Percentiles rank a stretch among this genome's conserved stretches.
Conservation (phyloP, 2,329 filamentous ascomycete genomes). For the Cryphonectria radicalis region DNA sequence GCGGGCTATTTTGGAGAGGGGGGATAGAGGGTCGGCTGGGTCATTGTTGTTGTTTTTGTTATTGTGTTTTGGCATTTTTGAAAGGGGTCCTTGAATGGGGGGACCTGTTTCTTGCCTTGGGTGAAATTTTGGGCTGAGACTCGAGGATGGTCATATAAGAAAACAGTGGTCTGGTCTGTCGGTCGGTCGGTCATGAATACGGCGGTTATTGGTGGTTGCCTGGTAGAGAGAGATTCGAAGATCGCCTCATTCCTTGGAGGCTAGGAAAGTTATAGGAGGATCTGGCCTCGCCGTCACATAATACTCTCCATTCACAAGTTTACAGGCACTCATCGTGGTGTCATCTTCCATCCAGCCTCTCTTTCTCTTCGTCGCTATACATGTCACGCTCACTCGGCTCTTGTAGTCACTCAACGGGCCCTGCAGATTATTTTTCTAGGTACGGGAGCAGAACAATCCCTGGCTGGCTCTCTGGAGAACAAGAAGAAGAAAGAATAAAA, state of each 20-base stretch:
- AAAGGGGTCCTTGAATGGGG: not conserved
- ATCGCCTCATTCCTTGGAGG: not conserved
- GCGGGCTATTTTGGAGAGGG: conserved; percentile 23
- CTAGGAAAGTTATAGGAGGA: not conserved
- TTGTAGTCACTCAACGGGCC: not conserved
- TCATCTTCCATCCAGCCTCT: not conserved
- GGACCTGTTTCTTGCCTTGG: not conserved
- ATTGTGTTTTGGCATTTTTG: not conserved
- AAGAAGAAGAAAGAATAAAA: no score
- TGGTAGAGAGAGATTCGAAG: not conserved
- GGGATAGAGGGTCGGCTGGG: conserved; percentile 10
- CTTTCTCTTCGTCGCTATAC: not conserved
- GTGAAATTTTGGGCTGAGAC: not conserved
- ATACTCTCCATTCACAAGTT: not conserved
- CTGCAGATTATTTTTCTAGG: no score
- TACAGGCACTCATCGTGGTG: not conserved
- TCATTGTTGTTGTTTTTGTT: conserved; percentile 1
- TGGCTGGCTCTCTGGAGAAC: no score
- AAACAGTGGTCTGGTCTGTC: not conserved
- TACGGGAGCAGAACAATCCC: no score
- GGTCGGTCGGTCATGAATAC: not conserved
- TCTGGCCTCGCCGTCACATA: not conserved
- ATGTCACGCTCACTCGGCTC: not conserved
- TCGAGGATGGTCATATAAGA: not conserved
- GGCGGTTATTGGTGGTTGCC: not conserved